phyloP scores from a whole-genome alignment of 176 grass and related monocot genomes.

The Elaeis guineensis region DNA sequence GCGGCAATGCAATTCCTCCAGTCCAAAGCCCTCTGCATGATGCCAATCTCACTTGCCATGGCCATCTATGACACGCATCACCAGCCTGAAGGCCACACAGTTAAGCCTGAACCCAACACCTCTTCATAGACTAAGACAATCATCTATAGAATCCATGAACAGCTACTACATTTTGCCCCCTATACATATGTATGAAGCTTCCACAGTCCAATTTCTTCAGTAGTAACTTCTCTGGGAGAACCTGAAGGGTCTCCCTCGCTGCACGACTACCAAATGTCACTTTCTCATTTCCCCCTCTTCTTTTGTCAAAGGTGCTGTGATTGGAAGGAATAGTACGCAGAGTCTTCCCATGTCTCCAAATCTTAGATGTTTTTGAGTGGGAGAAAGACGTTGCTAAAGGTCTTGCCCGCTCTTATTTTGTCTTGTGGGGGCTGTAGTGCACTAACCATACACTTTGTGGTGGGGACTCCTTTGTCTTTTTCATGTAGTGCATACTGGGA shows the following conservation, averaged over 20 bases:
- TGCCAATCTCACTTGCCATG: conserved; percentile 95
- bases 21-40: conserved; percentile 98
- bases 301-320: background rate
- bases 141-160: background rate
- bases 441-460: conserved; percentile 73
- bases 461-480: conserved; percentile 36
- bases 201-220: conserved; percentile 22
- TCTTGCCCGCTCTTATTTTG: conserved; percentile 38
- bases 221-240: conserved; percentile 49
- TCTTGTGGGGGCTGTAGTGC: conserved; percentile 67
- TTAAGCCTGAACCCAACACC: conserved; percentile 90
- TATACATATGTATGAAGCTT: conserved; percentile 36
- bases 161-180: conserved; percentile 26
- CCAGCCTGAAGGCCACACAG: conserved; percentile 52
- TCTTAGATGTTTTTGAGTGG: too few species aligned
- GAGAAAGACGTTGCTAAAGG: too few species aligned
- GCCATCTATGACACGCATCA: conserved; percentile 90
- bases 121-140: conserved; percentile 41
- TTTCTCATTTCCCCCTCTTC: conserved; percentile 27
- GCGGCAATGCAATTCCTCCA: conserved; percentile 97
- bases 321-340: conserved; percentile 26
- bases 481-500: conserved; percentile 49
- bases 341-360: background rate
- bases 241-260: conserved; percentile 50
- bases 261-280: conserved; percentile 50